Evolutionary conservation across 495 filamentous ascomycete species (phyloP).

Genomic region (Gamarada debralockiae): DNA sequence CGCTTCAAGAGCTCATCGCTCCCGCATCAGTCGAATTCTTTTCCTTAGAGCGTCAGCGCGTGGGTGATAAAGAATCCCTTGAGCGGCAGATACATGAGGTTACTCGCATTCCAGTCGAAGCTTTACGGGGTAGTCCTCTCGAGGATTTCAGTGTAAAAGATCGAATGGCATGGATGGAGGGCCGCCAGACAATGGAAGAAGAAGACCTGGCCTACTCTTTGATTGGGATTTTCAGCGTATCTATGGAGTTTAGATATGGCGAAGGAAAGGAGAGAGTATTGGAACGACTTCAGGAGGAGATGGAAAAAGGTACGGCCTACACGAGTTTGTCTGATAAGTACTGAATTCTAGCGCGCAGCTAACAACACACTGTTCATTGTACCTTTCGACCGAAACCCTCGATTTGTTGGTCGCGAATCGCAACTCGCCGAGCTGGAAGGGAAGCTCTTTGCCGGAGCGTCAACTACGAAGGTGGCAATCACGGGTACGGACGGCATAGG

Average conservation of each 20-base stretch:
- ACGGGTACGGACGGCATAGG: slow-evolving; percentile 44
- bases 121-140: slow-evolving; percentile 8
- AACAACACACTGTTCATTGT: slow-evolving; percentile 17
- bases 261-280: slow-evolving; percentile 28
- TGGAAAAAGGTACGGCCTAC: slow-evolving; percentile 17
- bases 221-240: slow-evolving; percentile 26
- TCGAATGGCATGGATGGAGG: slow-evolving; percentile 25
- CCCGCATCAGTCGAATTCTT: slow-evolving; percentile 31
- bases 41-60: slow-evolving; percentile 18
- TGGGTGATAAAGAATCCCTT: slow-evolving; percentile 28
- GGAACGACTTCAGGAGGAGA: slow-evolving; percentile 27
- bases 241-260: slow-evolving; percentile 30
- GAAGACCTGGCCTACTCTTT: slow-evolving; percentile 29
- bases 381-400: slow-evolving; percentile 14
- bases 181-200: slow-evolving; percentile 19
- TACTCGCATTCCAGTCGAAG: slow-evolving; percentile 10
- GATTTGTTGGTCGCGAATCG: slow-evolving; percentile 17
- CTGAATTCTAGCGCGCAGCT: slow-evolving; percentile 9
- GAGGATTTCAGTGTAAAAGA: slow-evolving; percentile 14
- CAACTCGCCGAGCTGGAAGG: slow-evolving; percentile 16
- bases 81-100: slow-evolving; percentile 11
- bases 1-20: slow-evolving; percentile 32
- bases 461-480: slow-evolving; percentile 31
- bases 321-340: slow-evolving; percentile 12
- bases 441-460: slow-evolving; percentile 11